Evolutionary conservation across 495 filamentous ascomycete genomes (phyloP), one percentile per base, ranked within the genome.

Genomic region (Baudoinia panamericana): DNA sequence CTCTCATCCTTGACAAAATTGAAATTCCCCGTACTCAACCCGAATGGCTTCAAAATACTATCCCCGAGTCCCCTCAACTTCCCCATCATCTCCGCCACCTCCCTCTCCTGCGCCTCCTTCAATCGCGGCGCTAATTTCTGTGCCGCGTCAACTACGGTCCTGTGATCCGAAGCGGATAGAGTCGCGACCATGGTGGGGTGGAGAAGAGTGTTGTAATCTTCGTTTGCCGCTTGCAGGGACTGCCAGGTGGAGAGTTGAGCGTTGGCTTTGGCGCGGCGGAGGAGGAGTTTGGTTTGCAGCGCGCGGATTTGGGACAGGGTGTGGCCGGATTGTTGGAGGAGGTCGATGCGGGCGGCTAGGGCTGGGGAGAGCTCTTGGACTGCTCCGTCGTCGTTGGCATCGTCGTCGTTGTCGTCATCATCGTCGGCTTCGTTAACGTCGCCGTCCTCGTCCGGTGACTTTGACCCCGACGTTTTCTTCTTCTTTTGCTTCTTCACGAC

Each of bases 1-100:
- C 77, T 80, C 48, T 84, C 81, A 51, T 94, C 86, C 58, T 93
- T 85, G 5, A 79, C 74, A 67, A 95, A 86, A 26, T 93, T 76
- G 62, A 97, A 97, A 55, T 84, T 88, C 13, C 93, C 78, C 11
- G 88, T 95, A 20, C 76, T 86, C 39, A 97, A 62, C 13, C 88
- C 88, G 64, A 95, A 97, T 1, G 88, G 88, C 54, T 81, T 93
- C 26, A 97, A 62, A 29, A 97, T 68, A 1, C 84, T 82, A 62
- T 97, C 93, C 2, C 88, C 88, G 39, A 97, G 66, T 68, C 84
- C 76, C 60, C 93, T 95, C 60, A 97, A 60, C 63, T 95, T 95
- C 18, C 77, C 82, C 82, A 94, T 86, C 82, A 95, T 93, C 60
- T 97, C 88, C 5, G 67, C 75, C 70, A 86, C 84, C 61, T 97